These are phyloP conservation scores for Coffea humblotiana DNA, from an alignment of 305 asterid genomes.

Conservation along the genomic window DNA sequence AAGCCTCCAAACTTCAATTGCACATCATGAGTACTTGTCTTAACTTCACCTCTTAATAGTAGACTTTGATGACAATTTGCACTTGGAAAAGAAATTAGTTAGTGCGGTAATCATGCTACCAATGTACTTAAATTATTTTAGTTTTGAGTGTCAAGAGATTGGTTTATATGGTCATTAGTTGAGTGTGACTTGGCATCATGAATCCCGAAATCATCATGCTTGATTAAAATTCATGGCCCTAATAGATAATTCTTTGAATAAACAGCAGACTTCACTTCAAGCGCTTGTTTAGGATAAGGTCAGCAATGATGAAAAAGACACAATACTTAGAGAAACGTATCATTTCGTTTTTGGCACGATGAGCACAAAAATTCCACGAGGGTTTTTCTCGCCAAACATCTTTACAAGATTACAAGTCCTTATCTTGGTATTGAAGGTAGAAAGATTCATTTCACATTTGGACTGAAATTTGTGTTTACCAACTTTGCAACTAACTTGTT, in stretches of 20 bases:
- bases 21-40: too few relatives aligned
- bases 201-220: background rate
- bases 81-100: background rate
- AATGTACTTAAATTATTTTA: background rate
- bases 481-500: slow-evolving; percentile 2
- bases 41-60: background rate
- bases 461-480: background rate
- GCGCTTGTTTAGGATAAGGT: slow-evolving; percentile 18
- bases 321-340: background rate
- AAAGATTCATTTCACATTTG: slow-evolving; percentile 26
- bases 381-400: background rate
- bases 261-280: slow-evolving; percentile 4
- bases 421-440: slow-evolving; percentile 1
- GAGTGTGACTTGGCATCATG: background rate
- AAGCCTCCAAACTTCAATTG: background rate
- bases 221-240: background rate
- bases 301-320: slow-evolving; percentile 16
- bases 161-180: background rate
- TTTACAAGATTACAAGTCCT: background rate
- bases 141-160: background rate
- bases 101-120: background rate
- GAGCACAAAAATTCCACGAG: too few relatives aligned
- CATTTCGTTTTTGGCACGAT: too few relatives aligned
- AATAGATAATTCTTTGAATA: background rate
- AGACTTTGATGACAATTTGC: background rate